phyloP scores from a whole-genome alignment of 2,329 filamentous ascomycete genomes.

The Penicillium polonicum region DNA sequence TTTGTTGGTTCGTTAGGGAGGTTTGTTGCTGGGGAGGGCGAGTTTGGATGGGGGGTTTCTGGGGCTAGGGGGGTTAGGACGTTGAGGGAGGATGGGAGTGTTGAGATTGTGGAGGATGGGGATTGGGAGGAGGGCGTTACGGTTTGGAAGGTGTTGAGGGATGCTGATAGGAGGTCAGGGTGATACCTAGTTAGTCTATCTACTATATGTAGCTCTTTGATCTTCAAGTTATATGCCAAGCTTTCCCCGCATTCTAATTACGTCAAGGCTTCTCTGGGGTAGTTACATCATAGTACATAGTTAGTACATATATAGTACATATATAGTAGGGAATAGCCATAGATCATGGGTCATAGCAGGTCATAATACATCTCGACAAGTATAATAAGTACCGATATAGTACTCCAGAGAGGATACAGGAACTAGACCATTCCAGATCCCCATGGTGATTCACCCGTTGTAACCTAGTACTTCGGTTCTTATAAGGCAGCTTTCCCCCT shows the following conservation, averaged over 20 bases:
- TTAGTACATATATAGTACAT: neutral
- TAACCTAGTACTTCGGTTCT: neutral
- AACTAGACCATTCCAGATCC: neutral
- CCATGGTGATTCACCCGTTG: neutral
- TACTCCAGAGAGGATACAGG: neutral
- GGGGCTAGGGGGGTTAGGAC: slow-evolving; percentile 43
- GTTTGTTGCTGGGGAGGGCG: slow-evolving; percentile 28
- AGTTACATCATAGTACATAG: neutral
- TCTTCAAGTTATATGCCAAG: slow-evolving; percentile 7
- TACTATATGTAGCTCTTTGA: no score
- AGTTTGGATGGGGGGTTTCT: slow-evolving; percentile 30
- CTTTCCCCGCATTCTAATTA: slow-evolving; percentile 27
- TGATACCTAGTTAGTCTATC: neutral
- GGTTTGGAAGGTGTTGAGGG: slow-evolving; percentile 46
- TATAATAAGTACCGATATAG: neutral
- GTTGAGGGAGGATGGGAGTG: slow-evolving; percentile 46
- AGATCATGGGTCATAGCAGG: neutral
- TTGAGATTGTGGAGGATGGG: slow-evolving; percentile 49
- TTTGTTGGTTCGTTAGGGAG: slow-evolving; percentile 31
- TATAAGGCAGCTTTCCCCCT: slow-evolving; percentile 5
- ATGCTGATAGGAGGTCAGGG: slow-evolving; percentile 11
- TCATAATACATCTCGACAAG: neutral
- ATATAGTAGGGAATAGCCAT: neutral
- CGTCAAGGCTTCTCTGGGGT: slow-evolving; percentile 12
- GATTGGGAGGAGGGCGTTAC: slow-evolving; percentile 48